Percentiles rank a stretch among this genome's conserved stretches.
Evolutionary conservation across 1,139 yeast species (phyloP).

Genomic region (Geotrichum candidum): DNA sequence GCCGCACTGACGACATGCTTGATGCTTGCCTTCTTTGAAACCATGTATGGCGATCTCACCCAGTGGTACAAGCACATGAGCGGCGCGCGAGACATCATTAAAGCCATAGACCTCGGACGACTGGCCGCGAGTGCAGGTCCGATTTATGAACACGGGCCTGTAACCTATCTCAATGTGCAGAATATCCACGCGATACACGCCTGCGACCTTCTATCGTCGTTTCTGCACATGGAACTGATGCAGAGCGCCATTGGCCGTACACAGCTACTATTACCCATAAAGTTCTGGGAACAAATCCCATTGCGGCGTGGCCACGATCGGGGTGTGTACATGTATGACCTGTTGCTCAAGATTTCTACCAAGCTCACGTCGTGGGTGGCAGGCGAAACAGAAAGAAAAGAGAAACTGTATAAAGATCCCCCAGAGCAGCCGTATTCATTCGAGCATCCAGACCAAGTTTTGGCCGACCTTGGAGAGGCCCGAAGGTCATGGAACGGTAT

Average conservation of each 20-base stretch:
- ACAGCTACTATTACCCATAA: slow-evolving; percentile 5
- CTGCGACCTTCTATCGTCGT: slow-evolving; percentile 9
- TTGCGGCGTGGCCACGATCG: background rate
- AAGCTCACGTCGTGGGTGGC: slow-evolving; percentile 2
- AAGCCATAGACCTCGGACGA: slow-evolving; percentile 5
- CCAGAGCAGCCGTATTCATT: background rate
- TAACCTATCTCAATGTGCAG: background rate
- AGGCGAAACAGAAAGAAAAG: slow-evolving; percentile 6
- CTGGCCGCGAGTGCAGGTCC: slow-evolving; percentile 1
- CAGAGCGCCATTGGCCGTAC: slow-evolving; percentile 16
- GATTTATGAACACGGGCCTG: background rate
- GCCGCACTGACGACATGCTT: slow-evolving; percentile 16
- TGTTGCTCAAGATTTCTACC: background rate
- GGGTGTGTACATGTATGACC: slow-evolving; percentile 2
- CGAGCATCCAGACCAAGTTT: background rate
- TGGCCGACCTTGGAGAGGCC: background rate
- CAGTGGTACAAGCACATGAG: slow-evolving; percentile 18
- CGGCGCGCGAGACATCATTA: slow-evolving; percentile 17
- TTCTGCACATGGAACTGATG: slow-evolving; percentile 17
- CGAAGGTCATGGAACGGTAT: background rate
- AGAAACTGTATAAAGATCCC: background rate
- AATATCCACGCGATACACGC: slow-evolving; percentile 9
- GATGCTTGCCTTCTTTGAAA: slow-evolving; percentile 17
- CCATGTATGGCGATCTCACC: slow-evolving; percentile 16
- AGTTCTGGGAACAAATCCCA: slow-evolving; percentile 10